These are phyloP conservation scores for Colletotrichum musicola DNA, from an alignment of 2,329 filamentous ascomycete genomes.

Conservation along the genomic window DNA sequence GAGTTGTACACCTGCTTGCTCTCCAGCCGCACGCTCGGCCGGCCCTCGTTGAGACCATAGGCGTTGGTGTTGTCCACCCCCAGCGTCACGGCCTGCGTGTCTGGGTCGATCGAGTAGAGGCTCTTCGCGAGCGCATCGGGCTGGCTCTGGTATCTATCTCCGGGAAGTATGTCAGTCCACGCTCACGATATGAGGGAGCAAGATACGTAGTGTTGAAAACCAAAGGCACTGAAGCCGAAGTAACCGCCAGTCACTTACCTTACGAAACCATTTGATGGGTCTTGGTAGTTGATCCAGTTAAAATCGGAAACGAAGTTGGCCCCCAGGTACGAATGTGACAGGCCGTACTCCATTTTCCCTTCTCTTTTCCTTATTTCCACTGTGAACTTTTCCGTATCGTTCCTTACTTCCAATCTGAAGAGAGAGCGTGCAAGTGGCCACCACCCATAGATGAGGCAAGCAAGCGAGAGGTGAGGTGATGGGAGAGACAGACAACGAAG, in stretches of 20 bases:
- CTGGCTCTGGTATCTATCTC: slow-evolving; percentile 57
- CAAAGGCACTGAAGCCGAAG: neutral
- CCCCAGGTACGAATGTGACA: slow-evolving; percentile 58
- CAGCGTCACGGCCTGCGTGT: slow-evolving; percentile 57
- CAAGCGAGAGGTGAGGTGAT: slow-evolving; percentile 1
- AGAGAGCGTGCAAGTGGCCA: slow-evolving; percentile 1
- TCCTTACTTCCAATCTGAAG: neutral
- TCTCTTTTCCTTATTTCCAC: neutral
- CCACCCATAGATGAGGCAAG: neutral
- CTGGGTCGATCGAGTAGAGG: slow-evolving; percentile 57
- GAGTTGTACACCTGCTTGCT: slow-evolving; percentile 74
- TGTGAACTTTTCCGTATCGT: neutral
- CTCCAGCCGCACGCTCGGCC: slow-evolving; percentile 74
- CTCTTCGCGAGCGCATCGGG: slow-evolving; percentile 53
- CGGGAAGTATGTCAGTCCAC: neutral
- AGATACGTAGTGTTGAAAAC: neutral
- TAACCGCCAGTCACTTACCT: slow-evolving; percentile 59
- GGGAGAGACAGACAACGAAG: slow-evolving; percentile 22
- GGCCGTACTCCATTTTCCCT: slow-evolving; percentile 50
- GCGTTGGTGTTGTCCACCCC: slow-evolving; percentile 58
- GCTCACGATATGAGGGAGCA: neutral
- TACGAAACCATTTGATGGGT: slow-evolving; percentile 78
- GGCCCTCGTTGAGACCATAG: slow-evolving; percentile 54
- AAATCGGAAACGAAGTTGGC: slow-evolving; percentile 61
- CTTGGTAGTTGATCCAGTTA: slow-evolving; percentile 62